phyloP scores from a whole-genome alignment of 768 basidiomycete species.

The Lactarius indigo region DNA sequence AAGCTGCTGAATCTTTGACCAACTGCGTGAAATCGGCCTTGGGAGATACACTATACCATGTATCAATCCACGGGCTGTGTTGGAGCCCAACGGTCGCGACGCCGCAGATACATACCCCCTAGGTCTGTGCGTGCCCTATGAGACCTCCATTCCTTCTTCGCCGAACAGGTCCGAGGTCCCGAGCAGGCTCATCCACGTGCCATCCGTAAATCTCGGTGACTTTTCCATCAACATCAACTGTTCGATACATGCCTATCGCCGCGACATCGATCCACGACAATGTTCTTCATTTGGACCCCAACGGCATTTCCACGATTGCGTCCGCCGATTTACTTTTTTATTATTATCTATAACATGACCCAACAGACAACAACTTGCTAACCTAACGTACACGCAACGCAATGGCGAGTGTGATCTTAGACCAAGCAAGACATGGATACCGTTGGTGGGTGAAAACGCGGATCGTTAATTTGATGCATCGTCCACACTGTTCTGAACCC shows the following conservation, averaged over 20 bases:
- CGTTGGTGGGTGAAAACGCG: background rate
- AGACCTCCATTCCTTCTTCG: background rate
- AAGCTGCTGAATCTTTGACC: background rate
- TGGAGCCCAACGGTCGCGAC: background rate
- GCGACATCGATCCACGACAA: background rate
- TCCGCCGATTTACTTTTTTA: background rate
- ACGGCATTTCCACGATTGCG: background rate
- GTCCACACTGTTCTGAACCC: background rate
- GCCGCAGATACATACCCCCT: constrained; percentile 7
- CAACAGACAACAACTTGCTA: background rate
- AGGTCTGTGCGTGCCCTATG: constrained; percentile 1
- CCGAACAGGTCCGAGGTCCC: constrained; percentile 6
- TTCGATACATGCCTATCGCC: constrained; percentile 1
- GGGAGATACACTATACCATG: background rate
- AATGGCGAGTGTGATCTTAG: background rate
- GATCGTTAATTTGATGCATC: background rate
- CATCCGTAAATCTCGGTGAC: background rate
- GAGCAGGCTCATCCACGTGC: background rate
- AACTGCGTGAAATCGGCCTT: background rate
- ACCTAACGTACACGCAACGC: background rate
- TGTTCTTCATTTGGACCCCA: background rate
- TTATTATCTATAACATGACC: background rate
- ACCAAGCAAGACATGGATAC: background rate
- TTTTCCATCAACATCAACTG: background rate
- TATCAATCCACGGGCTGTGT: background rate